Evolutionary conservation across 2,329 filamentous ascomycete genomes (phyloP).

Genomic region (Xylariaceae sp.): DNA sequence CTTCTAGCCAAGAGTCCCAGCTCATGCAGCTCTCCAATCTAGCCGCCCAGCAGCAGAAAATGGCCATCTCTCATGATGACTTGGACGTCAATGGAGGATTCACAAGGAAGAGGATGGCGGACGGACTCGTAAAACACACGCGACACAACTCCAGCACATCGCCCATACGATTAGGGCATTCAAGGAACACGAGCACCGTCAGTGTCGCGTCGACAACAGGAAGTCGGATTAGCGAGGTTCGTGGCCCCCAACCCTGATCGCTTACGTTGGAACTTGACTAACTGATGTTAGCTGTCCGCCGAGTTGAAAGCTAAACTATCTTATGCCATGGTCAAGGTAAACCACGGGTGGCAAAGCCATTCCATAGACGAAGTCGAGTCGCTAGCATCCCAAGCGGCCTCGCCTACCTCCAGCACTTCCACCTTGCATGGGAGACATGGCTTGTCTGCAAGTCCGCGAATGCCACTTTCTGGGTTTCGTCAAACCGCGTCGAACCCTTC

Average conservation of each 20-base stretch:
- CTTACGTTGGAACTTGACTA: conserved; percentile 11
- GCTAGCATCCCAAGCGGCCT: conserved; percentile 64
- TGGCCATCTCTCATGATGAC: conserved; percentile 36
- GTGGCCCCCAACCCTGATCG: conserved; percentile 27
- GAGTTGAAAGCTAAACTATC: conserved; percentile 80
- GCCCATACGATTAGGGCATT: conserved; percentile 53
- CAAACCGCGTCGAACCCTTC: conserved; percentile 28
- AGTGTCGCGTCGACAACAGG: conserved; percentile 57
- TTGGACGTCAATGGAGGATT: conserved; percentile 28
- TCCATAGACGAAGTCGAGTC: conserved; percentile 75
- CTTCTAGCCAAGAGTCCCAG: conserved; percentile 53
- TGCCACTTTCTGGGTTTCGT: conserved; percentile 35
- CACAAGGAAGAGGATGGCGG: conserved; percentile 70
- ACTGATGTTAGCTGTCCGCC: conserved; percentile 28
- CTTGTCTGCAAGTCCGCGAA: conserved; percentile 52
- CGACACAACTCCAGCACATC: conserved; percentile 41
- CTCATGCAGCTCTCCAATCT: conserved; percentile 55
- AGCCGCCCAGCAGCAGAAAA: conserved; percentile 50
- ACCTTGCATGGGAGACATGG: conserved; percentile 49
- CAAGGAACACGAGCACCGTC: conserved; percentile 67
- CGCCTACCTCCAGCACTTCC: conserved; percentile 57
- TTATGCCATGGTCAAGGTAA: conserved; percentile 92
- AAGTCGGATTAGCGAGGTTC: conserved; percentile 75
- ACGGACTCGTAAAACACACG: conserved; percentile 64
- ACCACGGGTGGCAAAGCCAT: conserved; percentile 80